Evolutionary conservation across 2,329 filamentous ascomycete species (phyloP), one percentile per base, ranked within the genome.

Genomic region (Trichoderma guizhouense): DNA sequence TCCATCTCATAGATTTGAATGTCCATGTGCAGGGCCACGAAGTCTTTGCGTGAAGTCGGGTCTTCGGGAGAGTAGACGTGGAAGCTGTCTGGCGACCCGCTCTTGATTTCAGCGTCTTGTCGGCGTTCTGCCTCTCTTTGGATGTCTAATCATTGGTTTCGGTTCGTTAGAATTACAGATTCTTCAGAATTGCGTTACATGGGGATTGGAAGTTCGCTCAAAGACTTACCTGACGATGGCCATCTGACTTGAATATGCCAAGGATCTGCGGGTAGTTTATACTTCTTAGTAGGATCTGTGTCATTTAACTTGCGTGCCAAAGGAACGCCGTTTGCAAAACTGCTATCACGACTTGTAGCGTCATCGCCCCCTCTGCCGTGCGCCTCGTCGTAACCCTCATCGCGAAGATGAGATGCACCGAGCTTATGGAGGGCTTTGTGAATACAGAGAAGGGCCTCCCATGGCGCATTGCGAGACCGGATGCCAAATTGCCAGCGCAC

Each of bases 401-500:
- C 89, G 1, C 87, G 84, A 4, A 97, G 90, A 92, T 97, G 98
- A 64, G 94, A 91, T 14, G 95, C 96, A 36, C 94, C 95, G 78
- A 98, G 91, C 75, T 95, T 95, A 73, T 91, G 87, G 57, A 99
- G 85, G 0, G 96, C 95, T 80, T 95, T 94, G 85, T 98, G 98
- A 71, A 99, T 96, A 78, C 95, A 98, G 30, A 97, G 85, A 81
- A 99, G 92, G 0, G 96, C 96, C 81, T 99, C 96, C 77, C 95
- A 94, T 0, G 96, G 96, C 71, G 94, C 92, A 78, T 98, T 99
- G 63, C 96, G 90, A 60, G 94, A 97, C 47, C 96, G 90, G 73
- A 99, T 99, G 71, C 96, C 96, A 79, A 99, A 99, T 80, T 99
- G 96, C 96, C 96, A 99, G 75, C 95, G 93, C 18, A 95, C 93